phyloP scores from a whole-genome alignment of 2,329 filamentous ascomycete genomes.

The Polytolypa hystricis region DNA sequence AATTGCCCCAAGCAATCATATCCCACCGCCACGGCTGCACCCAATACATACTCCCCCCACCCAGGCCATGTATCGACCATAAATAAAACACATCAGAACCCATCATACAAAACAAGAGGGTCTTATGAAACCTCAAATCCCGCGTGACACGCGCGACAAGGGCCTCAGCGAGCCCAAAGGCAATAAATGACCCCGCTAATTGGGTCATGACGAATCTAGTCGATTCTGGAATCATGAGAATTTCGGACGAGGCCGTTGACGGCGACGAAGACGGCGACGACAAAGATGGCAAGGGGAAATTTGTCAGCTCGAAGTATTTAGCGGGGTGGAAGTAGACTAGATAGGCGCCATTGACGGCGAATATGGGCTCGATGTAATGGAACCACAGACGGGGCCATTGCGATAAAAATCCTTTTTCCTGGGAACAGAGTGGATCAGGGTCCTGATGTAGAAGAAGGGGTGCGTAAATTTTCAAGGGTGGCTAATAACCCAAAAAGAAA shows the following conservation, averaged over 20 bases:
- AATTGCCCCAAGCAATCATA: background rate
- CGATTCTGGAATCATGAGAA: background rate
- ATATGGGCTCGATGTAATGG: background rate
- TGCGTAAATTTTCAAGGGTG: too few relatives aligned
- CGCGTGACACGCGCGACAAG: background rate
- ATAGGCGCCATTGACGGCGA: background rate
- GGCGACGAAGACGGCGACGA: too few relatives aligned
- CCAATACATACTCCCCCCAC: background rate
- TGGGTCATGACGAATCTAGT: background rate
- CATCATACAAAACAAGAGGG: background rate
- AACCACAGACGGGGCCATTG: constrained; percentile 1
- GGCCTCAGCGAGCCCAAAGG: background rate
- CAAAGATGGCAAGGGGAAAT: too few relatives aligned
- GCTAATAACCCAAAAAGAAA: too few relatives aligned
- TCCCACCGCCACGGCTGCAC: background rate
- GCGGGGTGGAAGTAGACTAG: background rate
- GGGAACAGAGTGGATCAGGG: too few relatives aligned
- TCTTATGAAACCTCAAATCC: background rate
- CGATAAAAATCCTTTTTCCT: too few relatives aligned
- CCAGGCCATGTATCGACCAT: background rate
- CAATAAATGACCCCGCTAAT: background rate
- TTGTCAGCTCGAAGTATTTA: background rate
- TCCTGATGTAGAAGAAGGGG: too few relatives aligned
- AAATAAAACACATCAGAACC: background rate
- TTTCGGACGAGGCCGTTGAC: too few relatives aligned